A percentile compares a stretch with the other conserved stretches of the same genome.
Conservation (phyloP, 352 stramenopile species). For the Globisporangium spiculum region DNA sequence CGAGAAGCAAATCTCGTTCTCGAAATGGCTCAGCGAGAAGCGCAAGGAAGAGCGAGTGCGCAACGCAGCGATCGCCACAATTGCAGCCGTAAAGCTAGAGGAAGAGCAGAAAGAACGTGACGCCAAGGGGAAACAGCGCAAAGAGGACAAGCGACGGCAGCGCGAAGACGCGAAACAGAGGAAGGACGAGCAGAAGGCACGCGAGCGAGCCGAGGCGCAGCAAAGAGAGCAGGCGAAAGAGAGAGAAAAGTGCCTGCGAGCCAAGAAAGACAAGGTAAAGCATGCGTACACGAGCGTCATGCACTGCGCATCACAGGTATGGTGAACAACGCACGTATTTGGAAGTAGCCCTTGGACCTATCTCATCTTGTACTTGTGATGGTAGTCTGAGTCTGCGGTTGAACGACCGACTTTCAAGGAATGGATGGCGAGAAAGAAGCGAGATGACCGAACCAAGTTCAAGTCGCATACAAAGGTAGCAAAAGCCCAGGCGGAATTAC, state of each 20-base stretch:
- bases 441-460: constrained; percentile 2
- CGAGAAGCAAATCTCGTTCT: constrained; percentile 40
- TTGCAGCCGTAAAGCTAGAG: constrained; percentile 17
- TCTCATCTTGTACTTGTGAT: not conserved
- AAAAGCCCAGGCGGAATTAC: not conserved
- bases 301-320: constrained; percentile 9
- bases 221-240: constrained; percentile 2
- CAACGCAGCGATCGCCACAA: not conserved
- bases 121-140: constrained; percentile 20
- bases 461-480: not conserved
- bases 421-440: constrained; percentile 16
- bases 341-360: no score
- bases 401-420: constrained; percentile 14
- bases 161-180: constrained; percentile 5
- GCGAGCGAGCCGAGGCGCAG: constrained; percentile 2
- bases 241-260: not conserved
- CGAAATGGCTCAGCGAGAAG: constrained; percentile 45
- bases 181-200: constrained; percentile 2
- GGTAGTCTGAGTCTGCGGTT: not conserved
- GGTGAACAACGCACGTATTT: no score
- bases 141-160: constrained; percentile 18
- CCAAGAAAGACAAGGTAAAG: constrained; percentile 13
- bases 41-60: constrained; percentile 4
- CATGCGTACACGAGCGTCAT: constrained; percentile 10
- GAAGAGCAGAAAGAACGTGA: constrained; percentile 6